Evolutionary conservation across 768 basidiomycete genomes (phyloP).

Genomic region (Sistotremastrum suecicum): DNA sequence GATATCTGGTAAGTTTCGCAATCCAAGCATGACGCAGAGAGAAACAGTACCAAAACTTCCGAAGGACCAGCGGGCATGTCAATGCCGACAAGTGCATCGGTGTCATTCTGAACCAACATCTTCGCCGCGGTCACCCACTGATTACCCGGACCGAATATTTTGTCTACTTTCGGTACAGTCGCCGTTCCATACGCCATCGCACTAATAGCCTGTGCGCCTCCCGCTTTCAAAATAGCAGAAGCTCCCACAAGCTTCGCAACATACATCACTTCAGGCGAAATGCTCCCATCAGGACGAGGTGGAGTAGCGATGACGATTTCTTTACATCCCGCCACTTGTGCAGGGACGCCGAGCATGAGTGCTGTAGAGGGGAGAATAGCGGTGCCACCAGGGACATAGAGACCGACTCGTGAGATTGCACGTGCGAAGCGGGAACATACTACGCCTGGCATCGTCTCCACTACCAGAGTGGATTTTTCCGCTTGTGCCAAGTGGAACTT

Average conservation of each 20-base stretch:
- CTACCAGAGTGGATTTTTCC: conserved; percentile 52
- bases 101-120: conserved; percentile 98
- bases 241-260: conserved; percentile 87
- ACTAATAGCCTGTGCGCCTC: conserved; percentile 91
- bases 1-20: conserved; percentile 12
- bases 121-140: conserved; percentile 99
- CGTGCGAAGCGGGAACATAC: conserved; percentile 90
- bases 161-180: conserved; percentile 95
- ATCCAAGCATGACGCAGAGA: neutral
- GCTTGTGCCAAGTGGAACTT: conserved; percentile 86
- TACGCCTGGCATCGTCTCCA: conserved; percentile 98
- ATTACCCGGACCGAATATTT: conserved; percentile 98
- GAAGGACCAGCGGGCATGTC: conserved; percentile 99
- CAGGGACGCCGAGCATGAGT: conserved; percentile 94
- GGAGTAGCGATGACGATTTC: conserved; percentile 92
- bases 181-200: conserved; percentile 95
- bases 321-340: conserved; percentile 90
- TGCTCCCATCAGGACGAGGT: conserved; percentile 82
- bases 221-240: conserved; percentile 82
- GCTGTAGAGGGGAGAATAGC: conserved; percentile 94
- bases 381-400: conserved; percentile 96
- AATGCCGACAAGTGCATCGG: conserved; percentile 88
- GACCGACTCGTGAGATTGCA: conserved; percentile 88
- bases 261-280: conserved; percentile 96
- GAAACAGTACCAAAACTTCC: conserved; percentile 75